Percentiles rank a stretch among this genome's conserved stretches.
Evolutionary conservation across 345 rosid genomes (phyloP).

Genomic region (Dipteronia sinensis): DNA sequence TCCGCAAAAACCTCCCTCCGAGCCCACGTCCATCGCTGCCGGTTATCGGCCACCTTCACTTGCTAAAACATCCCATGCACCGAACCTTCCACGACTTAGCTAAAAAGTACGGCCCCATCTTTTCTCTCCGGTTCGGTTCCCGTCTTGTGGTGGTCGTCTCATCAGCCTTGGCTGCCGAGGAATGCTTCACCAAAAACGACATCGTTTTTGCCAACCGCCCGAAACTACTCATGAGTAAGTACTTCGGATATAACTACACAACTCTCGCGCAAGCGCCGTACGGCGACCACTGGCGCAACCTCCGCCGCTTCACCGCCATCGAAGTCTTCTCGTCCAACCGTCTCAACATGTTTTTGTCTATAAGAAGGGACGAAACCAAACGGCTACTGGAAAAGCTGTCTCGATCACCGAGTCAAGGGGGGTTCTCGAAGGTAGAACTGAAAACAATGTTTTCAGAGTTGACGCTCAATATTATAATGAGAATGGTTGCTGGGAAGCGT

Average conservation of each 20-base stretch:
- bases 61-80: no score
- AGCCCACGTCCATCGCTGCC: no score
- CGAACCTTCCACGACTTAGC: no score
- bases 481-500: conserved; percentile 56
- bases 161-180: no score
- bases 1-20: no score
- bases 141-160: no score
- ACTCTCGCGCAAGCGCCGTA: conserved; percentile 35
- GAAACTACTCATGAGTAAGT: conserved; percentile 17
- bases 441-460: conserved; percentile 36
- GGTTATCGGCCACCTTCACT: no score
- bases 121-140: no score
- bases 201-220: no score
- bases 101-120: no score
- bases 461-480: conserved; percentile 25
- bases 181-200: no score
- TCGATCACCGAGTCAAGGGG: conserved; percentile 15
- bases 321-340: conserved; percentile 31
- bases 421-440: conserved; percentile 41
- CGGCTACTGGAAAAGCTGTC: conserved; percentile 38
- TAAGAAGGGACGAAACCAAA: conserved; percentile 45
- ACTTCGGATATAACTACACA: conserved; percentile 44
- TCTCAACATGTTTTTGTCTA: conserved; percentile 18
- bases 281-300: conserved; percentile 68
- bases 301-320: conserved; percentile 42